These are phyloP conservation scores for Russula brevipes DNA, from an alignment of 768 basidiomycete genomes.

Conservation along the genomic window DNA sequence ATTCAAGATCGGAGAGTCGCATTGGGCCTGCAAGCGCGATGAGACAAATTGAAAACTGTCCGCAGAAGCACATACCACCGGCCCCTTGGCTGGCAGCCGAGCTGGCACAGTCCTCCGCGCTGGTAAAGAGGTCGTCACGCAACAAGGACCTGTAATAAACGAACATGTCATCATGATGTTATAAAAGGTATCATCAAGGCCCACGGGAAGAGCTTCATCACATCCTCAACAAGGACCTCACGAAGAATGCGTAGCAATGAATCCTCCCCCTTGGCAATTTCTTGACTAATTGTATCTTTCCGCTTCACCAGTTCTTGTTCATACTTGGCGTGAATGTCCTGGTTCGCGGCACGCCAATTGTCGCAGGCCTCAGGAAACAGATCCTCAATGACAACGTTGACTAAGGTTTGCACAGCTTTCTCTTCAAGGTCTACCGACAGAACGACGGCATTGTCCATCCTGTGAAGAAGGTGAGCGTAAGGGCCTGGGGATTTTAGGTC, in stretches of 20 bases:
- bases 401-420: background rate
- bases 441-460: background rate
- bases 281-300: background rate
- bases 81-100: background rate
- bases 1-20: slow-evolving; percentile 6
- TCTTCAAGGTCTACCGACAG: slow-evolving; percentile 9
- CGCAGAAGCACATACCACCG: background rate
- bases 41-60: background rate
- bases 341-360: background rate
- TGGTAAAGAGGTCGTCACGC: background rate
- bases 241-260: slow-evolving; percentile 3
- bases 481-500: too few relatives aligned
- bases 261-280: background rate
- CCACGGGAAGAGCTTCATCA: slow-evolving; percentile 8
- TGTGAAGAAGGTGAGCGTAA: slow-evolving; percentile 1
- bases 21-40: background rate
- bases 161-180: background rate
- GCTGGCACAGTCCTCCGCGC: background rate
- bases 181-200: background rate
- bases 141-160: slow-evolving; percentile 7
- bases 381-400: background rate
- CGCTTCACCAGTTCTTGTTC: background rate
- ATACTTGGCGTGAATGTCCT: background rate
- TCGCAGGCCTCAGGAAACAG: slow-evolving; percentile 6
- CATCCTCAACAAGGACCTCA: slow-evolving; percentile 5